phyloP scores from a whole-genome alignment of 768 basidiomycete genomes.

The Tricholoma terreum region DNA sequence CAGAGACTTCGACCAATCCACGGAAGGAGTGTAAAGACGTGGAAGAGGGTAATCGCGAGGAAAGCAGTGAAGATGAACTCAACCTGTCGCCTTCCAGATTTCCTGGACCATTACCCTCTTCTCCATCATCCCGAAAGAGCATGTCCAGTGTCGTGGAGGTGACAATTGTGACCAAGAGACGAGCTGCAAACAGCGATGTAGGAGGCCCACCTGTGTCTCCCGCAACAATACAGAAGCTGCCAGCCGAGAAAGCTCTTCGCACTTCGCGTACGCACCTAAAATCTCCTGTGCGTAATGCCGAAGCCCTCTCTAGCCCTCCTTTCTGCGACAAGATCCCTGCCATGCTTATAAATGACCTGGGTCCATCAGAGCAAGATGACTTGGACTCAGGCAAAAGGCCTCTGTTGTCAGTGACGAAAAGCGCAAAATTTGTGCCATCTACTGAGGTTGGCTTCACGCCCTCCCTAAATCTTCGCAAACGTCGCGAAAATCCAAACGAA shows the following conservation, averaged over 20 bases:
- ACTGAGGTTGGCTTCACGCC: neutral
- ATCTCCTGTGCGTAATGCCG: no score
- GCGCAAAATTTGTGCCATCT: neutral
- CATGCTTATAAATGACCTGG: neutral
- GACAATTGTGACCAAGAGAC: neutral
- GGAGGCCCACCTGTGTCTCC: neutral
- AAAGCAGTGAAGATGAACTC: constrained; percentile 22
- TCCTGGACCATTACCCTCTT: neutral
- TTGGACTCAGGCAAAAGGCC: neutral
- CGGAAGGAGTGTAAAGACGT: constrained; percentile 7
- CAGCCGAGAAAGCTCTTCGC: neutral
- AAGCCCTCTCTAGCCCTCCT: no score
- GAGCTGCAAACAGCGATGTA: neutral
- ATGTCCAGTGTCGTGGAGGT: neutral
- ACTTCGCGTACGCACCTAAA: neutral
- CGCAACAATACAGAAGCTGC: neutral
- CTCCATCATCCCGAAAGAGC: neutral
- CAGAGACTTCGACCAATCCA: neutral
- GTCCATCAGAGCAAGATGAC: neutral
- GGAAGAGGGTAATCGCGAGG: neutral
- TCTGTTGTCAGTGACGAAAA: neutral
- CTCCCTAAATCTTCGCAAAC: neutral
- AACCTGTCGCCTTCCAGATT: constrained; percentile 18
- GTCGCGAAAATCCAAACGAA: neutral
- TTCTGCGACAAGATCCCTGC: no score